A percentile compares a stretch with the other conserved stretches of the same genome.
Evolutionary conservation across 306 rosid species (phyloP).

Genomic region (Boehmeria nivea): DNA sequence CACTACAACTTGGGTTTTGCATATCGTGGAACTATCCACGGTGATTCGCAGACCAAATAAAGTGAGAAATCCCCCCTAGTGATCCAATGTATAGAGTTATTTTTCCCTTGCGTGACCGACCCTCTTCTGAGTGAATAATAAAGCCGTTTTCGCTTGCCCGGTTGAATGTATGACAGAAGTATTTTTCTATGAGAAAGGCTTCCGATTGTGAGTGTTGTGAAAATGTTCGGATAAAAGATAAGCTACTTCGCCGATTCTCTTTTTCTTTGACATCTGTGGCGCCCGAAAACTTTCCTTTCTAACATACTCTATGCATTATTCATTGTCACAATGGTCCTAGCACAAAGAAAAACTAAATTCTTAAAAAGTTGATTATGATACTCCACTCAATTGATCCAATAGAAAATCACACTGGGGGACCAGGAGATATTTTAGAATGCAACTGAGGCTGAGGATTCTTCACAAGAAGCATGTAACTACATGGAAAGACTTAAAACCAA

Average conservation of each 20-base stretch:
- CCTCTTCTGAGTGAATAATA: constrained; percentile 27
- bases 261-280: constrained; percentile 2
- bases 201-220: constrained; percentile 31
- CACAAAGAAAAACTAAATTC: constrained; percentile 12
- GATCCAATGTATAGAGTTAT: constrained; percentile 60
- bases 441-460: constrained; percentile 24
- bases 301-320: constrained; percentile 14
- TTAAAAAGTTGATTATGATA: constrained; percentile 21
- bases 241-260: no score
- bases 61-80: constrained; percentile 24
- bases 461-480: background rate
- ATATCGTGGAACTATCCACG: constrained; percentile 16
- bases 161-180: constrained; percentile 38
- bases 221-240: constrained; percentile 30
- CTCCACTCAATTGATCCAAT: constrained; percentile 21
- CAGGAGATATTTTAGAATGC: constrained; percentile 27
- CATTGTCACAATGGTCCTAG: constrained; percentile 24
- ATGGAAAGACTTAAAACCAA: constrained; percentile 13
- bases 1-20: constrained; percentile 43
- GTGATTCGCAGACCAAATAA: constrained; percentile 27
- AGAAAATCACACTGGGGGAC: constrained; percentile 20
- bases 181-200: constrained; percentile 27
- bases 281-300: background rate
- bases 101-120: constrained; percentile 42
- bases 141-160: constrained; percentile 20